Evolutionary conservation across 2,329 filamentous ascomycete genomes (phyloP), one percentile per base, ranked within the genome.

Genomic region (Capronia americana): DNA sequence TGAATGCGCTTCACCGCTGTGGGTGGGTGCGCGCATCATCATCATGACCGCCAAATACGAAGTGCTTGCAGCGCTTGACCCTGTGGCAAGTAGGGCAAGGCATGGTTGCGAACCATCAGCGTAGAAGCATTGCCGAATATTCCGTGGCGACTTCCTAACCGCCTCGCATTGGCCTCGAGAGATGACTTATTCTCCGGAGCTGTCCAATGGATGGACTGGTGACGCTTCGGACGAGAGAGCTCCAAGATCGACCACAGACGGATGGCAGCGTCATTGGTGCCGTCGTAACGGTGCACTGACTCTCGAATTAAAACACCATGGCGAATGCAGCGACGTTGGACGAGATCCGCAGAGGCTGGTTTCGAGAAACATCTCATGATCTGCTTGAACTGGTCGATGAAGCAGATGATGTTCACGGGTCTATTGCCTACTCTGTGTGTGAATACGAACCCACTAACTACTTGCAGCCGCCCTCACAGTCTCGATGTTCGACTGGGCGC

Each of bases 101-200:
- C 38, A n/a, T n/a, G 38, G 38, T 8, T n/a, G 8, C 38, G 38
- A n/a, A 44, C 38, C 38, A 44, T 44, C 17, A 20, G 28, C 55
- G 54, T 63, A 59, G 63, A 58, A 63, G 50, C 57, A 24, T 61
- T 55, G 60, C 4, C 59, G 51, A 54, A 26, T 57, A 53, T 65
- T 54, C 32, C 51, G 64, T 59, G 62, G 60, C 67, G 44, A 67
- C 67, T 65, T 53, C 64, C 38, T 60, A 67, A 60, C 64, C 60
- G 55, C 64, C 59, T 55, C 60, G 60, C 23, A 10, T 20, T 60
- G 23, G 24, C 57, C 44, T 46, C 58, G 64, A 65, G 55, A 57
- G 41, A 50, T 34, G 46, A 61, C 50, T 20, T n/a, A 44, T 54
- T 63, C 55, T 7, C 17, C 41, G 12, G 11, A 30, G n/a, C 57